Percentiles rank a stretch among this genome's conserved stretches.
Evolutionary conservation across 2,329 filamentous ascomycete species (phyloP).

Genomic region (Periglandula ipomoeae): DNA sequence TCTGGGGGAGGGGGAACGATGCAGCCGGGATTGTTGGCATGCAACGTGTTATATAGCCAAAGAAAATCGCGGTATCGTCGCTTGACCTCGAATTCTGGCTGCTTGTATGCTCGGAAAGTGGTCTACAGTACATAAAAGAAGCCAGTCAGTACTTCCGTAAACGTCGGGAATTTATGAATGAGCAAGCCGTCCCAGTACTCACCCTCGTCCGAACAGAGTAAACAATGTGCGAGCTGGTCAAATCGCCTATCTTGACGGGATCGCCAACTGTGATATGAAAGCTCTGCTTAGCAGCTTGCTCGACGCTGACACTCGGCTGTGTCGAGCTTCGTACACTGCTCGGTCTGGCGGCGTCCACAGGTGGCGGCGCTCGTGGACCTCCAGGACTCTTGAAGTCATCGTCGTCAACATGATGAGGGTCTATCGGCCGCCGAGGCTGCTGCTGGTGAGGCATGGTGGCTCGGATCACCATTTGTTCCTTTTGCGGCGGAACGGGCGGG

Average conservation of each 20-base stretch:
- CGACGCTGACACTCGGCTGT: conserved; percentile 77
- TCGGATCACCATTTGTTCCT: conserved; percentile 55
- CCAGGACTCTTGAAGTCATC: conserved; percentile 51
- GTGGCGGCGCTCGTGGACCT: conserved; percentile 56
- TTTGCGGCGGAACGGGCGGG: conserved; percentile 60
- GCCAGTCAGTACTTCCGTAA: background rate
- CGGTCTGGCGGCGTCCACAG: conserved; percentile 48
- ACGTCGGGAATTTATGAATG: no score
- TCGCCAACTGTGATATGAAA: conserved; percentile 92
- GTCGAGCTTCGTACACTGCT: conserved; percentile 42
- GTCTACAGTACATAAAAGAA: conserved; percentile 46
- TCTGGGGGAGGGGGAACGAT: conserved; percentile 94
- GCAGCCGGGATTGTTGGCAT: conserved; percentile 88
- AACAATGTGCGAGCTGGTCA: conserved; percentile 95
- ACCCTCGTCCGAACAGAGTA: conserved; percentile 94
- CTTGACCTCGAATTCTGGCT: conserved; percentile 86
- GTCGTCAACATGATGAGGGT: conserved; percentile 60
- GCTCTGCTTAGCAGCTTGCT: conserved; percentile 84
- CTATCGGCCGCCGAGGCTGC: conserved; percentile 35
- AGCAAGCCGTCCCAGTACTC: no score
- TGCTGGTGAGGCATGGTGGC: conserved; percentile 44
- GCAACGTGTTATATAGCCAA: conserved; percentile 93
- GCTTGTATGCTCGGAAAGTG: conserved; percentile 89
- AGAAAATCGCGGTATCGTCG: conserved; percentile 93
- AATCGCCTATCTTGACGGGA: conserved; percentile 93